Evolutionary conservation across 805 yeast species (phyloP).

Genomic region (Candida easanensis): DNA sequence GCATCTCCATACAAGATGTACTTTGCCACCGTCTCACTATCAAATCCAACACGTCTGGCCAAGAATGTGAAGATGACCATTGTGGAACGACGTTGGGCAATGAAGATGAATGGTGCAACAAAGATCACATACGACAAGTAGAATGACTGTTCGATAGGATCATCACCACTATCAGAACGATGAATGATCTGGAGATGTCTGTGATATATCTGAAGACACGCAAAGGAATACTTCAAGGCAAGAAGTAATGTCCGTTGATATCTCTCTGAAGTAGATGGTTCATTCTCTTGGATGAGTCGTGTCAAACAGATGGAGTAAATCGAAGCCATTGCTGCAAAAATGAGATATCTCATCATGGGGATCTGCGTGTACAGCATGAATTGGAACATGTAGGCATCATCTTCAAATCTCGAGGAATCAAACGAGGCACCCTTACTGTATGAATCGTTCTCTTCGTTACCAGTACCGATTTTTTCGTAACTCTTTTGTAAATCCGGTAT

Average conservation of each 20-base stretch:
- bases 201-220: too few species aligned
- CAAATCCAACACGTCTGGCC: slow-evolving; percentile 1
- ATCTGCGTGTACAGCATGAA: slow-evolving; percentile 4
- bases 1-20: slow-evolving; percentile 6
- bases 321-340: slow-evolving; percentile 4
- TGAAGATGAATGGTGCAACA: slow-evolving; percentile 5
- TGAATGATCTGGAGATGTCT: too few species aligned
- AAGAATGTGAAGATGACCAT: background rate
- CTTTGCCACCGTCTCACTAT: slow-evolving; percentile 2
- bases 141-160: too few species aligned
- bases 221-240: slow-evolving; percentile 4
- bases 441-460: background rate
- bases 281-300: slow-evolving; percentile 3
- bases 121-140: too few species aligned
- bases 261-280: slow-evolving; percentile 4
- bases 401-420: slow-evolving; percentile 1
- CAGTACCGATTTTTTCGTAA: background rate
- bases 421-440: background rate
- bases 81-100: slow-evolving; percentile 3
- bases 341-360: slow-evolving; percentile 2
- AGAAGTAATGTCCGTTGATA: slow-evolving; percentile 2
- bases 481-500: slow-evolving; percentile 3
- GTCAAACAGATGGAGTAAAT: slow-evolving; percentile 4
- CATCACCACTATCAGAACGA: too few species aligned
- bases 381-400: slow-evolving; percentile 1